These are phyloP conservation scores for Ambrosiella xylebori DNA, from an alignment of 2,329 filamentous ascomycete species.

Conservation along the genomic window DNA sequence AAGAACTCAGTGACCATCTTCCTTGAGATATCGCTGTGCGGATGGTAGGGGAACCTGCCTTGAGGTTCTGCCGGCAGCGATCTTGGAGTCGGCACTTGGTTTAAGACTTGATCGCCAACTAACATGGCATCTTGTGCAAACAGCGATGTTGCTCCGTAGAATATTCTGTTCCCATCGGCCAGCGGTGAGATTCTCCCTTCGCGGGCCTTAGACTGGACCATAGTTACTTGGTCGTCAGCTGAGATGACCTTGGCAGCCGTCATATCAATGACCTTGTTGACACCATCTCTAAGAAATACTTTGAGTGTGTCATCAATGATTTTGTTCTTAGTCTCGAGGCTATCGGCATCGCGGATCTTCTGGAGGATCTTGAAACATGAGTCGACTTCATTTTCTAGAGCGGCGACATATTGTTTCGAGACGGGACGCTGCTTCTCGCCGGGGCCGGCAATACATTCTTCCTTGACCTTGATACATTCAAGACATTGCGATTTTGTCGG, in stretches of 20 bases:
- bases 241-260: too few relatives aligned
- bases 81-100: too few relatives aligned
- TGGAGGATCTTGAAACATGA: constrained; percentile 29
- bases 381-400: constrained; percentile 29
- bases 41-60: constrained; percentile 20
- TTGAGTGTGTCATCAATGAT: background rate
- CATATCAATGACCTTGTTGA: too few relatives aligned
- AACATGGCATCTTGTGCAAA: too few relatives aligned
- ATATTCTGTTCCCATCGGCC: too few relatives aligned
- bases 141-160: too few relatives aligned
- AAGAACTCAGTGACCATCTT: constrained; percentile 31
- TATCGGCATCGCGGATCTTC: constrained; percentile 19
- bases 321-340: background rate
- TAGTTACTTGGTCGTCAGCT: too few relatives aligned
- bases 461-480: constrained; percentile 26
- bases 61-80: too few relatives aligned
- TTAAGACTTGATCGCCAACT: too few relatives aligned
- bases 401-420: constrained; percentile 29
- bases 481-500: constrained; percentile 26
- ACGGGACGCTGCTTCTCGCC: constrained; percentile 30
- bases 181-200: too few relatives aligned
- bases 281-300: background rate
- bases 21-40: constrained; percentile 27
- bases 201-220: too few relatives aligned
- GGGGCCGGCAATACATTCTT: constrained; percentile 24